Evolutionary conservation across 768 basidiomycete species (phyloP), one percentile per base, ranked within the genome.

Genomic region (Lactifluus subvellereus): DNA sequence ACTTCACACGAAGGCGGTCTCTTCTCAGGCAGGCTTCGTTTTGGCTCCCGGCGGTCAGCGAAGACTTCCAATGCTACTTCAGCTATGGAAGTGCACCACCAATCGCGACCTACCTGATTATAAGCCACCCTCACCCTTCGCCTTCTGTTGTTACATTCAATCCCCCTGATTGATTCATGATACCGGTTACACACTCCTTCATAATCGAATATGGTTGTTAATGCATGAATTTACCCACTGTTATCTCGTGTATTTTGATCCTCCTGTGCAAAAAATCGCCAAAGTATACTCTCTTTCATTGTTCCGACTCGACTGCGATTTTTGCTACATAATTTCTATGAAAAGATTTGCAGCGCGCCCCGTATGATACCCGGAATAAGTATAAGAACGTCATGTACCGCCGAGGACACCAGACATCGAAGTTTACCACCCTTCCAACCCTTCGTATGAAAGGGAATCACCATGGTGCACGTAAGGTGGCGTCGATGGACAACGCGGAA

Each of bases 21-120:
- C 48, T 89, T 91, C 72, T 86, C 85, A 68, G 81, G 85, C 18
- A 87, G 85, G 69, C 79, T 85, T 64, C 82, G 88, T 61, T 92
- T 92, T 74, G 90, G 89, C 48, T 86, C 89, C 14, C 77, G 82
- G 65, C 80, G 89, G 67, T 82, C 81, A n/a, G 73, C 73, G 42
- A 80, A 71, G 70, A 76, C 77, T 51, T 56, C 65, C 40, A 64
- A 20, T 9, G 54, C 63, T 33, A 60, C 59, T 37, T 64, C 63
- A 13, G 63, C 63, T 6, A 64, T 64, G 63, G 63, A 64, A 33
- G 54, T 60, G 1, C 63, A 60, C 48, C 51, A 49, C 35, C 59
- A 55, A 45, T 16, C 47, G 9, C 48, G 51, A 55, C 22, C 33
- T 32, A 48, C 49, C 40, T 59, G 45, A 60, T 56, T 55, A 30